A percentile compares a stretch with the other conserved stretches of the same genome.
These are phyloP conservation scores for Stevia rebaudiana DNA, from an alignment of 140 eudicot genomes.

Conservation along the genomic window DNA sequence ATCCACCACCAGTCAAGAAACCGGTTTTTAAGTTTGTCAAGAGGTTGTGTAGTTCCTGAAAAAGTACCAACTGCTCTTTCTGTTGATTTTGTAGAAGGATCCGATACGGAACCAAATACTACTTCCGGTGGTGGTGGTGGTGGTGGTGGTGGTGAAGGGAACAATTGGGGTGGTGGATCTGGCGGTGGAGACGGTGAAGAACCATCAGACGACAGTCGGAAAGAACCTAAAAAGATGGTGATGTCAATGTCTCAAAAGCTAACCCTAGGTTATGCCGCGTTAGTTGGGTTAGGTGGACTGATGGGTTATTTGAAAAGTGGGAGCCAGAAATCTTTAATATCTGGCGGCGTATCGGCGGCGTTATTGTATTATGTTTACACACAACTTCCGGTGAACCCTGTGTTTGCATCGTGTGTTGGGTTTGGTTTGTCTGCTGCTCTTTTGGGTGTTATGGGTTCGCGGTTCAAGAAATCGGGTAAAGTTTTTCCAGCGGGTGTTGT, in stretches of 20 bases:
- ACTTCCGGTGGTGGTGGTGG: slow-evolving; percentile 38
- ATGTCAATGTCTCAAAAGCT: slow-evolving; percentile 91
- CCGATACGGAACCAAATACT: slow-evolving; percentile 35
- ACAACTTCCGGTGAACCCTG: slow-evolving; percentile 67
- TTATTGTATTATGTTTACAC: slow-evolving; percentile 51
- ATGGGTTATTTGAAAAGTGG: slow-evolving; percentile 88
- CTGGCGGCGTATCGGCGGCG: slow-evolving; percentile 76
- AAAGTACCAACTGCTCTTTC: slow-evolving; percentile 43
- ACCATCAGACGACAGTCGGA: slow-evolving; percentile 40
- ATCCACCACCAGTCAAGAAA: slow-evolving; percentile 23
- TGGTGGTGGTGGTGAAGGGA: slow-evolving; percentile 40
- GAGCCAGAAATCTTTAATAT: slow-evolving; percentile 63
- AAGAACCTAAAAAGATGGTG: slow-evolving; percentile 41
- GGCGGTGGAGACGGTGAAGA: slow-evolving; percentile 45
- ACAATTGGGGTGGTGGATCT: slow-evolving; percentile 32
- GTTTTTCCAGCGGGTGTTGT: slow-evolving; percentile 92
- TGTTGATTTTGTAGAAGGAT: slow-evolving; percentile 41
- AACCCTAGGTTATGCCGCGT: slow-evolving; percentile 76
- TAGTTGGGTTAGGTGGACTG: slow-evolving; percentile 75
- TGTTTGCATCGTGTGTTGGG: slow-evolving; percentile 74
- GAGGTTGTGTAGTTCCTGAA: slow-evolving; percentile 54
- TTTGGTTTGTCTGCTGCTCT: slow-evolving; percentile 81
- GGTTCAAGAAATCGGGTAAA: slow-evolving; percentile 80
- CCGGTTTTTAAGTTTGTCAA: slow-evolving; percentile 18
- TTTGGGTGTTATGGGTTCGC: slow-evolving; percentile 77